These are phyloP conservation scores for Colletotrichum higginsianum DNA, from an alignment of 2,329 filamentous ascomycete genomes.

Conservation along the genomic window DNA sequence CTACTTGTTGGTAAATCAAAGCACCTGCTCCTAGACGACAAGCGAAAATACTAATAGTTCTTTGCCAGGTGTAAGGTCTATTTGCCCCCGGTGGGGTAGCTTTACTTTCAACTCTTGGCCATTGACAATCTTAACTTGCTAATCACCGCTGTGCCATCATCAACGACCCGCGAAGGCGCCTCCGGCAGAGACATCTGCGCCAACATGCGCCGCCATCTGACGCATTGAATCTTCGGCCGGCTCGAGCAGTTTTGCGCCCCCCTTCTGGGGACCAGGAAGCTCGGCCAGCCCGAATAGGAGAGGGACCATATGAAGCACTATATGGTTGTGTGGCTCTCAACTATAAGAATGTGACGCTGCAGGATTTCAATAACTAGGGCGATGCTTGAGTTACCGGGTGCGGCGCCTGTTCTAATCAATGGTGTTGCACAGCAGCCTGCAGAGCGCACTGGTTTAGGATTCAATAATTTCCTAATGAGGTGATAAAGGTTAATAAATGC, in stretches of 20 bases:
- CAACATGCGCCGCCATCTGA: conserved; percentile 15
- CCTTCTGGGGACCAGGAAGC: conserved; percentile 5
- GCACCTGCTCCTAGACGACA: too few relatives aligned
- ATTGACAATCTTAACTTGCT: too few relatives aligned
- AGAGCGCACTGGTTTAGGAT: background rate
- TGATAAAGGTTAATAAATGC: background rate
- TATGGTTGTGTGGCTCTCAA: conserved; percentile 16
- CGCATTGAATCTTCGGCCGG: conserved; percentile 17
- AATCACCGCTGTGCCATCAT: conserved; percentile 1
- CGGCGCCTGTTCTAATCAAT: background rate
- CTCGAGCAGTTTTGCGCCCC: conserved; percentile 17
- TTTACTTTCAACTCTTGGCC: too few relatives aligned
- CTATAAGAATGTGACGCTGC: conserved; percentile 7
- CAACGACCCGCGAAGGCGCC: conserved; percentile 8
- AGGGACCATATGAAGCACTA: conserved; percentile 18
- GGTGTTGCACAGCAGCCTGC: background rate
- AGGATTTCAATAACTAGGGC: conserved; percentile 12
- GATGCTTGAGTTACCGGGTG: conserved; percentile 6
- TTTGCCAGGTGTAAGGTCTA: too few relatives aligned
- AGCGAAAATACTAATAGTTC: too few relatives aligned
- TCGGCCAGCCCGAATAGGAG: conserved; percentile 15
- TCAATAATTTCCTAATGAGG: background rate
- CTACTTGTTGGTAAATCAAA: too few relatives aligned
- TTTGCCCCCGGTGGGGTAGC: too few relatives aligned
- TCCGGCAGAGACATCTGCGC: background rate